phyloP scores from a whole-genome alignment of 2,329 filamentous ascomycete genomes.

The Triangularia setosa region DNA sequence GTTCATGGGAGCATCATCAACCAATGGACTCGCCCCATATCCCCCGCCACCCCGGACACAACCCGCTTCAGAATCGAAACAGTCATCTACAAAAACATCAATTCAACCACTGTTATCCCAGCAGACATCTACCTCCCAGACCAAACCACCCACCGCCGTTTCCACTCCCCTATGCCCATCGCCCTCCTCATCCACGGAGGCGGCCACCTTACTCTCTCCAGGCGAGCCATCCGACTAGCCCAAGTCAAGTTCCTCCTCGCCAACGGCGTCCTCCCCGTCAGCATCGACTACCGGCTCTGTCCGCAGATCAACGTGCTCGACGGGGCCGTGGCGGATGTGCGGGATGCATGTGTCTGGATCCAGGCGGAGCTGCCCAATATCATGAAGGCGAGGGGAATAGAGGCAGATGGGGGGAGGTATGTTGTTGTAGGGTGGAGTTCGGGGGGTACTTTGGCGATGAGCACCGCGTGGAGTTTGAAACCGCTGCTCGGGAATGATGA shows the following conservation, averaged over 20 bases:
- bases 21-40: too few species aligned
- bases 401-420: neutral
- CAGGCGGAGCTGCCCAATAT: neutral
- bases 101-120: too few species aligned
- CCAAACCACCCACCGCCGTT: too few species aligned
- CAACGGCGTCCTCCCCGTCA: conserved; percentile 43
- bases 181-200: conserved; percentile 44
- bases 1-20: too few species aligned
- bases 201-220: conserved; percentile 37
- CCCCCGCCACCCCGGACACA: too few species aligned
- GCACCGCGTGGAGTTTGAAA: conserved; percentile 36
- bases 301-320: conserved; percentile 43
- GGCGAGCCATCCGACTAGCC: conserved; percentile 34
- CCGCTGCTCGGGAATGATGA: conserved; percentile 11
- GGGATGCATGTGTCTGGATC: conserved; percentile 37
- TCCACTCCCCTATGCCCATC: neutral
- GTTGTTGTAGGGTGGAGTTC: conserved; percentile 35
- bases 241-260: conserved; percentile 38
- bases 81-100: neutral
- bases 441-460: conserved; percentile 45
- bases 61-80: neutral
- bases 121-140: too few species aligned
- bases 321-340: conserved; percentile 44
- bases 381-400: neutral
- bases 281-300: conserved; percentile 49